phyloP scores from a whole-genome alignment of 192 early-diverging fungal species.

The Coemansia sp. region DNA sequence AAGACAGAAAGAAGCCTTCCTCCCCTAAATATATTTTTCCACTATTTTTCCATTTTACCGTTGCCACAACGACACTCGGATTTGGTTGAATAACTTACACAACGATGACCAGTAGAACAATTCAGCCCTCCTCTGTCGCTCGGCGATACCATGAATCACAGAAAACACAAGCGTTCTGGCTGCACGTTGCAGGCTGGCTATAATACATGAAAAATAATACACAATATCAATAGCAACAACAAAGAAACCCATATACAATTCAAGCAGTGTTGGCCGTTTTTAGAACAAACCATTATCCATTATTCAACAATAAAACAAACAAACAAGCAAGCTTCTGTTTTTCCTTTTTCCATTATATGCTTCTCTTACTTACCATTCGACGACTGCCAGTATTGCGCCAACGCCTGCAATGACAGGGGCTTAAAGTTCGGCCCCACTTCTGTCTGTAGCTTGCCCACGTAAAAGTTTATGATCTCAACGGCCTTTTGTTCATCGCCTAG shows the following conservation, averaged over 20 bases:
- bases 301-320: neutral
- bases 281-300: neutral
- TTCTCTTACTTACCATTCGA: slow-evolving; percentile 28
- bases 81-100: slow-evolving; percentile 31
- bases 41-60: neutral
- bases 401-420: slow-evolving; percentile 34
- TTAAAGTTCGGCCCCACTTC: slow-evolving; percentile 36
- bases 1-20: neutral
- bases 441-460: slow-evolving; percentile 43
- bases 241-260: neutral
- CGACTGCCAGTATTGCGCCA: slow-evolving; percentile 52
- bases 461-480: slow-evolving; percentile 54
- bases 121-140: slow-evolving; percentile 42
- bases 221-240: neutral
- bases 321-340: neutral
- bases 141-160: slow-evolving; percentile 41
- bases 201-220: neutral
- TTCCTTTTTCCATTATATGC: neutral
- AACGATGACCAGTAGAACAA: slow-evolving; percentile 51
- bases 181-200: slow-evolving; percentile 51
- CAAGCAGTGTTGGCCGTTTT: neutral
- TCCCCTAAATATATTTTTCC: neutral
- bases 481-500: slow-evolving; percentile 43
- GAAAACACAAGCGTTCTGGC: slow-evolving; percentile 52
- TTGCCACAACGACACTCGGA: no score